Evolutionary conservation across 148 eudicot species (phyloP).

Genomic region (Rhododendron henanense): DNA sequence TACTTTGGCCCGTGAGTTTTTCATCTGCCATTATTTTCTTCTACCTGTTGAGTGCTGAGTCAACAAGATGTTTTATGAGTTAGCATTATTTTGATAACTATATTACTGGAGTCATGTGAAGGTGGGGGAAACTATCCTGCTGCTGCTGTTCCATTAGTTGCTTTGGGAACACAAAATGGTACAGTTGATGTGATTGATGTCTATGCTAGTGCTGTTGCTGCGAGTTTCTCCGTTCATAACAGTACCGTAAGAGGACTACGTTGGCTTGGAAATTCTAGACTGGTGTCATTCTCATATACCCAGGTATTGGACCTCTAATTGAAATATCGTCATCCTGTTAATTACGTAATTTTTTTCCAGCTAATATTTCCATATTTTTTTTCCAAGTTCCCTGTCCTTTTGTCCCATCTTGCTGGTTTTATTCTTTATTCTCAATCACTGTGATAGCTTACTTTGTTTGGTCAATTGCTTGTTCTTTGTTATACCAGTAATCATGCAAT

Average conservation of each 20-base stretch:
- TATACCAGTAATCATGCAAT: constrained; percentile 7
- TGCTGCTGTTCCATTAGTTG: constrained; percentile 93
- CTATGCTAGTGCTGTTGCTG: constrained; percentile 83
- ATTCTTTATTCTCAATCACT: background rate
- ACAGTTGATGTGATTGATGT: constrained; percentile 82
- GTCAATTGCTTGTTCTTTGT: background rate
- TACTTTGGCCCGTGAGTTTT: constrained; percentile 85
- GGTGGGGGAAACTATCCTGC: constrained; percentile 99
- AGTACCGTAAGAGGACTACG: constrained; percentile 84
- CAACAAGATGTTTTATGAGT: background rate
- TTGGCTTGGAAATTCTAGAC: constrained; percentile 96
- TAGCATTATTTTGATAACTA: constrained; percentile 10
- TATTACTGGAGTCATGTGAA: constrained; percentile 24
- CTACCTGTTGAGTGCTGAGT: constrained; percentile 10
- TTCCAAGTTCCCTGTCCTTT: background rate
- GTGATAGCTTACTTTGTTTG: background rate
- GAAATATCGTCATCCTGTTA: background rate
- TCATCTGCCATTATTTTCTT: constrained; percentile 18
- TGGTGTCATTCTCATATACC: constrained; percentile 86
- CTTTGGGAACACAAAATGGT: constrained; percentile 94
- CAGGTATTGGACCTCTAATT: constrained; percentile 40
- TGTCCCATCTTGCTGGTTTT: background rate
- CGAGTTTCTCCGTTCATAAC: constrained; percentile 77
- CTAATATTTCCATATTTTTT: background rate
- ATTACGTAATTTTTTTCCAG: background rate